These are phyloP conservation scores for Termitomyces titanicus DNA, from an alignment of 768 basidiomycete species.

Conservation along the genomic window DNA sequence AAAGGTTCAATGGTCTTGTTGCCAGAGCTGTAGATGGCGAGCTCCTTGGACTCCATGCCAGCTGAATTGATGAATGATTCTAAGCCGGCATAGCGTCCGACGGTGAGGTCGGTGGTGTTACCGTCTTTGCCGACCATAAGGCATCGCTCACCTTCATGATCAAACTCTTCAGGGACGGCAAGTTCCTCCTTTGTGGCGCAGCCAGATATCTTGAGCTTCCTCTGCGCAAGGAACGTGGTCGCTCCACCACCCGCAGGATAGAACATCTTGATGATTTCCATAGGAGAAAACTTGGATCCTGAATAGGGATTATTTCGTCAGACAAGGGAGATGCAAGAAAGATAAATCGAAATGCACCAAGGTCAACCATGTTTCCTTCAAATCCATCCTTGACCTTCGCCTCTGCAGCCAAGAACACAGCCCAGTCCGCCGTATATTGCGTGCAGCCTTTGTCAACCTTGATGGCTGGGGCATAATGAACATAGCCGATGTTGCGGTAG, in stretches of 20 bases:
- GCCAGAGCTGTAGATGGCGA: conserved; percentile 25
- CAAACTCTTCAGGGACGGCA: conserved; percentile 11
- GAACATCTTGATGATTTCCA: conserved; percentile 7
- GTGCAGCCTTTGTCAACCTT: conserved; percentile 18
- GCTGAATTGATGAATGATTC: conserved; percentile 22
- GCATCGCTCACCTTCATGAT: conserved; percentile 24
- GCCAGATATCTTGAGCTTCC: conserved; percentile 18
- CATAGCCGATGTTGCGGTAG: conserved; percentile 13
- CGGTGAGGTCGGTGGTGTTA: conserved; percentile 16
- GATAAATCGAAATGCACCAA: conserved; percentile 22
- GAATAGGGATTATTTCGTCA: conserved; percentile 19
- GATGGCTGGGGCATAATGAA: conserved; percentile 18
- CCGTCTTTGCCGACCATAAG: conserved; percentile 34
- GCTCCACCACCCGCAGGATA: conserved; percentile 1
- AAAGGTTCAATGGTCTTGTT: conserved; percentile 17
- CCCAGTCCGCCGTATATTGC: conserved; percentile 23
- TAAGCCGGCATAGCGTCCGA: conserved; percentile 24
- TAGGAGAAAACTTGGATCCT: conserved; percentile 19
- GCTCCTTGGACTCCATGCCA: conserved; percentile 15
- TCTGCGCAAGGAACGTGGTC: conserved; percentile 10
- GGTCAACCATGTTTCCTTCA: conserved; percentile 27
- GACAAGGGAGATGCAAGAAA: conserved; percentile 16
- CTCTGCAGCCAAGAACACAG: conserved; percentile 14
- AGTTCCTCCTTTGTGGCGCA: conserved; percentile 15
- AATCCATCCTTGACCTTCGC: conserved; percentile 23